Conservation (phyloP, 306 rosid species). For the Dryas drummondii region DNA sequence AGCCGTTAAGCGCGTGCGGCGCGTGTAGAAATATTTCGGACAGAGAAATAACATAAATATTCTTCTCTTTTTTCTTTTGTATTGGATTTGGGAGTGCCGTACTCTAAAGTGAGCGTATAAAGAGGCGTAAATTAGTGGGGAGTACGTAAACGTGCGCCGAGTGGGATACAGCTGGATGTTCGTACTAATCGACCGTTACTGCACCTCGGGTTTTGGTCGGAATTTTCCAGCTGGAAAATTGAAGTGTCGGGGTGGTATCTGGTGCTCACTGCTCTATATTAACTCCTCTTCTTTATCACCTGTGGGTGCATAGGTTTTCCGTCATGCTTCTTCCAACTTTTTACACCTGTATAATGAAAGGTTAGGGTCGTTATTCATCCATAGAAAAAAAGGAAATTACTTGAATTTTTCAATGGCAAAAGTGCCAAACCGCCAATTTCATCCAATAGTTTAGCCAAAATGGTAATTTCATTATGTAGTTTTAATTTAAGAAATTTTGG, state of each 20-base stretch:
- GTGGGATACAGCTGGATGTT: slow-evolving; percentile 55
- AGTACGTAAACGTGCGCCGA: slow-evolving; percentile 34
- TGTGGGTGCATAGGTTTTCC: slow-evolving; percentile 12
- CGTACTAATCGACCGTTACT: slow-evolving; percentile 45
- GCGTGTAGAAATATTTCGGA: not conserved
- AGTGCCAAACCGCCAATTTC: too few species aligned
- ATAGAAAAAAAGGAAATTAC: too few species aligned
- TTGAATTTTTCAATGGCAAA: too few species aligned
- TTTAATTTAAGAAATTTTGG: too few species aligned
- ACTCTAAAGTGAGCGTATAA: not conserved
- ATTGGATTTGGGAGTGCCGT: not conserved
- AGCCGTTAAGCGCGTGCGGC: not conserved
- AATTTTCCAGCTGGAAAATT: slow-evolving; percentile 51
- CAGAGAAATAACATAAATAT: not conserved
- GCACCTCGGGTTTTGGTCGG: slow-evolving; percentile 36
- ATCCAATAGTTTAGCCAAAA: too few species aligned
- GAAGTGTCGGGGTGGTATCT: slow-evolving; percentile 15
- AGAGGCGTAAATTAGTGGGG: not conserved
- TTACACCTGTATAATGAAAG: not conserved
- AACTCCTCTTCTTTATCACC: not conserved
- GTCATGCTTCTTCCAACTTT: not conserved
- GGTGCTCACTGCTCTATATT: not conserved
- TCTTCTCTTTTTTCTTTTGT: not conserved
- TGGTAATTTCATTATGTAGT: too few species aligned
- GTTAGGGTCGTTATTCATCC: not conserved